Percentiles rank a stretch among this genome's conserved stretches.
These are phyloP conservation scores for Trametes versicolor DNA, from an alignment of 1,284 basidiomycete genomes.

Conservation along the genomic window DNA sequence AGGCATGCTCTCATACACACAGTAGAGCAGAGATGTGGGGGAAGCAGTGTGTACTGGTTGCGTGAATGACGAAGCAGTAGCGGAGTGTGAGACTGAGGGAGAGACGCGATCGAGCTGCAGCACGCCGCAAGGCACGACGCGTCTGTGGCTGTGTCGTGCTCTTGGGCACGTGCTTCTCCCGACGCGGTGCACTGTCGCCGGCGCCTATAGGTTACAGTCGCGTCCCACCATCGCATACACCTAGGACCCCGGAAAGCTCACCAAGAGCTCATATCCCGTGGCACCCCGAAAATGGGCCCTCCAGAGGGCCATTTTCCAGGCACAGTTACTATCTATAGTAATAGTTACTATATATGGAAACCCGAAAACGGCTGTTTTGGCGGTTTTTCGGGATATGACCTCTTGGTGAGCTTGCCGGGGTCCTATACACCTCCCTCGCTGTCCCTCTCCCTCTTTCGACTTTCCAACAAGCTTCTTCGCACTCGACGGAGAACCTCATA, in stretches of 20 bases:
- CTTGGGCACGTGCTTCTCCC: conserved; percentile 5
- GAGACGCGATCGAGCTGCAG: neutral
- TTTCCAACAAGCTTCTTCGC: too few species aligned
- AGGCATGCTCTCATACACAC: conserved; percentile 27
- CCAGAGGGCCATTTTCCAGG: conserved; percentile 5
- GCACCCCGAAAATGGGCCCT: conserved; percentile 4
- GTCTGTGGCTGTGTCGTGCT: conserved; percentile 23
- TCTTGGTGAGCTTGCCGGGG: neutral
- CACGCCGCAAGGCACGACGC: conserved; percentile 23
- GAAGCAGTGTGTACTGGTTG: neutral
- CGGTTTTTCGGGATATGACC: conserved; percentile 4
- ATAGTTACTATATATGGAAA: conserved; percentile 2
- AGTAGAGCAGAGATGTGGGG: neutral
- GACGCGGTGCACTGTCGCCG: conserved; percentile 7
- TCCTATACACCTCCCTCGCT: too few species aligned
- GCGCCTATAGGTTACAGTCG: too few species aligned
- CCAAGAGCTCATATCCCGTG: conserved; percentile 6
- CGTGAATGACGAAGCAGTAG: neutral
- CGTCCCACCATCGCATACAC: too few species aligned
- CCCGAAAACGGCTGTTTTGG: conserved; percentile 1
- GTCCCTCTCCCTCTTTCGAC: too few species aligned
- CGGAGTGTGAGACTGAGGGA: neutral
- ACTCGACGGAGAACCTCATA: neutral
- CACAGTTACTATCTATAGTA: conserved; percentile 3
- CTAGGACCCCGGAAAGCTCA: neutral